Conservation (phyloP, 208 protist species). For the Crithidia expoeki region DNA sequence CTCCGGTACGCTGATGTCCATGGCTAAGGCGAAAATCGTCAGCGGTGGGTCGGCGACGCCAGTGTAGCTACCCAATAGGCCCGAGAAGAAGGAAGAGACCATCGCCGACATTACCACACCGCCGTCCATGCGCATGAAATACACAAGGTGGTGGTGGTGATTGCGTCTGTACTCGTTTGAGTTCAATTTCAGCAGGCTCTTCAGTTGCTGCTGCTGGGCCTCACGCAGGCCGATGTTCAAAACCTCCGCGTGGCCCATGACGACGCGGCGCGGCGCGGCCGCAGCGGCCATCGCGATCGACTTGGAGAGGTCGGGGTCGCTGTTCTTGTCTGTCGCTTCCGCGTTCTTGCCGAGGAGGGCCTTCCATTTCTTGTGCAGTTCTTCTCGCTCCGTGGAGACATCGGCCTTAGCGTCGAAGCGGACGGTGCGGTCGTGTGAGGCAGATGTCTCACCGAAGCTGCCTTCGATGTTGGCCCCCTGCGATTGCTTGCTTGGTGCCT, state of each 20-base stretch:
- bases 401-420: conserved; percentile 12
- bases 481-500: neutral
- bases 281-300: conserved; percentile 22
- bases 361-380: conserved; percentile 11
- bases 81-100: conserved; percentile 40
- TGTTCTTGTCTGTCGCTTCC: conserved; percentile 9
- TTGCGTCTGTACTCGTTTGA: conserved; percentile 3
- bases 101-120: conserved; percentile 34
- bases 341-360: neutral
- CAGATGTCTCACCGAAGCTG: neutral
- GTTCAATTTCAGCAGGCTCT: conserved; percentile 19
- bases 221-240: conserved; percentile 29
- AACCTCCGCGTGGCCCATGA: conserved; percentile 17
- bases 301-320: conserved; percentile 19
- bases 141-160: conserved; percentile 15
- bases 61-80: conserved; percentile 37
- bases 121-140: conserved; percentile 35
- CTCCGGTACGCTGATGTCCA: conserved; percentile 35
- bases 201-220: conserved; percentile 32
- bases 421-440: conserved; percentile 4
- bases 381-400: neutral
- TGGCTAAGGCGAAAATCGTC: conserved; percentile 37
- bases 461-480: neutral
- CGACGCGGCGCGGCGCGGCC: conserved; percentile 10
- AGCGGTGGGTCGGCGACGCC: conserved; percentile 34